These are phyloP conservation scores for Diaporthe nobilis DNA, from an alignment of 2,329 filamentous ascomycete genomes.

Conservation along the genomic window DNA sequence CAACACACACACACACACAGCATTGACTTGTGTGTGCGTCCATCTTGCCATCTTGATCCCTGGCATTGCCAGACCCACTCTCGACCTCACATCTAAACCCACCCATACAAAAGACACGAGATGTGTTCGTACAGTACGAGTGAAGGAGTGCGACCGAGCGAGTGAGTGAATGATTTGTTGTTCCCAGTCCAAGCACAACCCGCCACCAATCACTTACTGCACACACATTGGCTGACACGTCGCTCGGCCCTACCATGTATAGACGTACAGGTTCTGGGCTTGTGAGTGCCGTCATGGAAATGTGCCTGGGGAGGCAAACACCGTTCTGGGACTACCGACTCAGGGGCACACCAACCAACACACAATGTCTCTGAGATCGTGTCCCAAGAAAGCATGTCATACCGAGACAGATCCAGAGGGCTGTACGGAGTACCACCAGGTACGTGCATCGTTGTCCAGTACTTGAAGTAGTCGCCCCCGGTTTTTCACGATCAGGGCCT, in stretches of 20 bases:
- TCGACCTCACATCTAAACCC: slow-evolving; percentile 15
- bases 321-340: background rate
- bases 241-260: background rate
- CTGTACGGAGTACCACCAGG: background rate
- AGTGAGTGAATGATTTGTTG: slow-evolving; percentile 15
- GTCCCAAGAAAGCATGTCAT: background rate
- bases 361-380: slow-evolving; percentile 18
- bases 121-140: slow-evolving; percentile 1
- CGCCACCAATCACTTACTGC: background rate
- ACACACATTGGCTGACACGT: background rate
- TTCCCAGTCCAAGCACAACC: background rate
- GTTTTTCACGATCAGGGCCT: background rate
- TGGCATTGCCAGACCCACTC: slow-evolving; percentile 8
- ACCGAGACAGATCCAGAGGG: background rate
- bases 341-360: slow-evolving; percentile 4
- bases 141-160: background rate
- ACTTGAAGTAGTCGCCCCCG: background rate
- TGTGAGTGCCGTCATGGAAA: background rate
- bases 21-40: slow-evolving; percentile 1
- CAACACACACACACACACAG: background rate
- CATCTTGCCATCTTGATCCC: slow-evolving; percentile 1
- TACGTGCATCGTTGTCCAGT: background rate
- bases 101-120: background rate
- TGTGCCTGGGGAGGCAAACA: slow-evolving; percentile 5
- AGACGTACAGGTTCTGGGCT: background rate